A percentile compares a stretch with the other conserved stretches of the same genome.
These are phyloP conservation scores for Suillus bovinus DNA, from an alignment of 768 basidiomycete species.

Conservation along the genomic window DNA sequence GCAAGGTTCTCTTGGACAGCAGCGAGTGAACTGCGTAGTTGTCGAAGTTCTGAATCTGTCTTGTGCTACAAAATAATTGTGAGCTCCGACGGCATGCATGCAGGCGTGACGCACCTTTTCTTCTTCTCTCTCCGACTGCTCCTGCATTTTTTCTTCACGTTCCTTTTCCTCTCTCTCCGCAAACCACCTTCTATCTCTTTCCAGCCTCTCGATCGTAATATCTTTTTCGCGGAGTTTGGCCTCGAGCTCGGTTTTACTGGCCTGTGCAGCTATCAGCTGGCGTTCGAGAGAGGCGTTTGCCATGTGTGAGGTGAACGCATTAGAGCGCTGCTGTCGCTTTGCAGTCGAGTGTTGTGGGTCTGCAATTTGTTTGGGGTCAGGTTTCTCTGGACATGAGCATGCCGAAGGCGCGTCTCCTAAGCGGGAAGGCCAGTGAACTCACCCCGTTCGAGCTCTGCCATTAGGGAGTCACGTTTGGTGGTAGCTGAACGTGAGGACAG, in stretches of 20 bases:
- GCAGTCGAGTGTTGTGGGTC: conserved; percentile 67
- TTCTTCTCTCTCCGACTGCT: conserved; percentile 48
- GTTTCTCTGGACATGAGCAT: conserved; percentile 4
- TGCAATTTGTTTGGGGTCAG: conserved; percentile 24
- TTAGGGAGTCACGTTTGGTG: conserved; percentile 62
- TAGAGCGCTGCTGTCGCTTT: conserved; percentile 65
- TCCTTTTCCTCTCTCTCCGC: conserved; percentile 70
- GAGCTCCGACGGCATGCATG: background rate
- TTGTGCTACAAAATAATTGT: conserved; percentile 38
- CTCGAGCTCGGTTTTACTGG: conserved; percentile 64
- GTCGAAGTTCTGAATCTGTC: conserved; percentile 51
- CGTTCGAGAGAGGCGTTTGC: conserved; percentile 65
- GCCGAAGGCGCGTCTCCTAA: background rate
- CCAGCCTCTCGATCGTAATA: conserved; percentile 59
- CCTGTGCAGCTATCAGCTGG: conserved; percentile 62
- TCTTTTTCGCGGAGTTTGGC: conserved; percentile 69
- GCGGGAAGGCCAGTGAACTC: conserved; percentile 14
- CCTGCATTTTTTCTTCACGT: conserved; percentile 62
- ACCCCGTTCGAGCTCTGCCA: conserved; percentile 70
- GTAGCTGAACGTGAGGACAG: conserved; percentile 33
- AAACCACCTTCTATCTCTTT: conserved; percentile 69
- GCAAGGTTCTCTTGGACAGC: conserved; percentile 56
- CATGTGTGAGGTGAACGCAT: conserved; percentile 61
- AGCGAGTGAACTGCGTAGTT: conserved; percentile 49
- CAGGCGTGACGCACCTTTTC: conserved; percentile 53